Conservation (phyloP, 768 basidiomycete species). For the Serpula lacrymans region DNA sequence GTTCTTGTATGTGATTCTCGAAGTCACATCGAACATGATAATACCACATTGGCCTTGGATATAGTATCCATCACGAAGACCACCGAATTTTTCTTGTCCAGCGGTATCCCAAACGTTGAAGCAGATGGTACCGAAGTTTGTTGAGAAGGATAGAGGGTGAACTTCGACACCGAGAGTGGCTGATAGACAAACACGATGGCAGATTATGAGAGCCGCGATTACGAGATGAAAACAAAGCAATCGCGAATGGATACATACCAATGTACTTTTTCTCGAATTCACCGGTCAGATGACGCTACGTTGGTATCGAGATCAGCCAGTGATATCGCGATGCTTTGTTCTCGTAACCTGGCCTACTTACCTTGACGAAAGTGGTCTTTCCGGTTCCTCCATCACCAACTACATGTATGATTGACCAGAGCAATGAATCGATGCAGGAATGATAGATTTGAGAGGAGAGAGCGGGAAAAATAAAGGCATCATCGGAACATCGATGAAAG, state of each 20-base stretch:
- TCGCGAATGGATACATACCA: conserved; percentile 48
- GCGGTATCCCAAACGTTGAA: conserved; percentile 99
- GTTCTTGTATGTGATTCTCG: conserved; percentile 99
- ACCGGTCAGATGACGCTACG: conserved; percentile 93
- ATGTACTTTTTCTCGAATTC: conserved; percentile 99
- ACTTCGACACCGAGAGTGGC: conserved; percentile 99
- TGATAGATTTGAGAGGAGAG: conserved; percentile 1
- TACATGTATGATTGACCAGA: conserved; percentile 28
- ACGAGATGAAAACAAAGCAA: conserved; percentile 12
- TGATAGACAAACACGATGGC: conserved; percentile 30
- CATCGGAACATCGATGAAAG: conserved; percentile 54
- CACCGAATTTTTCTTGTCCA: conserved; percentile 99
- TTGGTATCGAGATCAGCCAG: conserved; percentile 47
- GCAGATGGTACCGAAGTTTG: conserved; percentile 98
- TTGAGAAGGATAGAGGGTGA: conserved; percentile 92
- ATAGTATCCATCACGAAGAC: conserved; percentile 94
- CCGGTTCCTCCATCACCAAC: conserved; percentile 97
- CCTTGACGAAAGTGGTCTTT: conserved; percentile 99
- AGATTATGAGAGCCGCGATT: conserved; percentile 7
- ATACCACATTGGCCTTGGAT: conserved; percentile 99
- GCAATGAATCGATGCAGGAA: conserved; percentile 8
- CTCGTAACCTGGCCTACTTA: conserved; percentile 32
- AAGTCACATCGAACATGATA: conserved; percentile 99
- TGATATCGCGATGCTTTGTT: conserved; percentile 39
- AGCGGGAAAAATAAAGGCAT: conserved; percentile 9